Evolutionary conservation across 2,329 filamentous ascomycete genomes (phyloP).

Genomic region (Cercospora sp.): DNA sequence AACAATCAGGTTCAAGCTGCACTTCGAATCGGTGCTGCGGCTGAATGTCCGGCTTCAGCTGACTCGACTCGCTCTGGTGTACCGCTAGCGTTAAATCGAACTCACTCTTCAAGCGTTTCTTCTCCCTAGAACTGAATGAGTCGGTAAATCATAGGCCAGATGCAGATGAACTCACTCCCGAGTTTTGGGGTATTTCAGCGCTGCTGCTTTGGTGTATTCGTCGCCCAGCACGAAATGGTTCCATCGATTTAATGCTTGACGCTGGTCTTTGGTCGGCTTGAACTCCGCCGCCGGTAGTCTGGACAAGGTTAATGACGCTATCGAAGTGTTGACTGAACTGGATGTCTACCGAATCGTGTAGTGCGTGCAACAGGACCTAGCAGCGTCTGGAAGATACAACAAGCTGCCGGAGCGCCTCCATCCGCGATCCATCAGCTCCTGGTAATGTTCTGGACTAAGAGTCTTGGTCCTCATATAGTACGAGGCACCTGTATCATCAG

Average conservation of each 20-base stretch:
- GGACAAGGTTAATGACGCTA: slow-evolving; percentile 10
- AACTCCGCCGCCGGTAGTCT: slow-evolving; percentile 65
- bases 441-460: slow-evolving; percentile 67
- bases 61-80: slow-evolving; percentile 64
- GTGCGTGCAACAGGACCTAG: slow-evolving; percentile 84
- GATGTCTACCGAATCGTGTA: slow-evolving; percentile 66
- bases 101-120: slow-evolving; percentile 62
- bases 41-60: slow-evolving; percentile 49
- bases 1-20: slow-evolving; percentile 68
- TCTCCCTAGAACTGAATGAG: slow-evolving; percentile 44
- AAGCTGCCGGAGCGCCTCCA: slow-evolving; percentile 68
- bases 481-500: slow-evolving; percentile 60
- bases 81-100: slow-evolving; percentile 68
- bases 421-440: slow-evolving; percentile 69
- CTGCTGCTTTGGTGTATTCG: slow-evolving; percentile 63
- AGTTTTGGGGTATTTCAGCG: slow-evolving; percentile 64
- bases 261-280: slow-evolving; percentile 68
- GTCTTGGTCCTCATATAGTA: slow-evolving; percentile 67
- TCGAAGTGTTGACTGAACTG: not conserved
- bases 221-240: slow-evolving; percentile 70
- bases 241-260: slow-evolving; percentile 75
- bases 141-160: not conserved
- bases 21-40: slow-evolving; percentile 69
- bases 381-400: slow-evolving; percentile 76
- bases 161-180: slow-evolving; percentile 55